Evolutionary conservation across 768 basidiomycete species (phyloP), one percentile per base, ranked within the genome.

Genomic region (Chalciporus pseudorubinellus): DNA sequence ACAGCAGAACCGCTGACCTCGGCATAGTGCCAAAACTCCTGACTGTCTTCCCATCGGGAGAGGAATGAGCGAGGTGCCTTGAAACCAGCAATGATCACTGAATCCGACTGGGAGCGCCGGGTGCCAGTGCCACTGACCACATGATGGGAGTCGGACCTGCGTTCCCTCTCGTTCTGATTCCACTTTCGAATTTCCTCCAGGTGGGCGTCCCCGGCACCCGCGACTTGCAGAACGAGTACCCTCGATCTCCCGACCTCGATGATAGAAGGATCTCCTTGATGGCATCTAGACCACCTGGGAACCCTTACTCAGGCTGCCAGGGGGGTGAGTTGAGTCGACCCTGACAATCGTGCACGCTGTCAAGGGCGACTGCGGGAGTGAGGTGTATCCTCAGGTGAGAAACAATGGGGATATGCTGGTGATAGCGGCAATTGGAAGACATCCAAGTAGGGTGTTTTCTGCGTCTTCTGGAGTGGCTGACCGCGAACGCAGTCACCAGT

Each of bases 341-440:
- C 52, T 8, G 47, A 24, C 9, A 60, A 59, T 9, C 39, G 52
- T 12, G 44, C 46, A 62, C 5, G 33, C 33, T 51, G 22, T 47
- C 39, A 2, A 39, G 22, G 21, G 60, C 53, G 31, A 50, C 44
- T 2, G 45, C 49, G 11, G 51, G 38, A 2, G 69, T 59, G 39
- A 70, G 55, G 48, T 71, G 67, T 11, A 70, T 55, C 50, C 73
- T 68, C 20, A 72, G 60, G 48, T 61, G 71, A 1, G 71, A 70
- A 31, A 71, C 65, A 19, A 60, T 31, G 6, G 69, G 5, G 58
- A 61, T 40, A 72, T 56, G 39, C 70, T n/a, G n/a, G n/a, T n/a
- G n/a, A n/a, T n/a, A n/a, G 66, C 60, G 24, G 48, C 18, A 19
- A 52, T 48, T 12, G 24, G 44, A 40, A 53, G 44, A 28, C 20